Evolutionary conservation across 2,329 filamentous ascomycete genomes (phyloP), one percentile per base, ranked within the genome.

Genomic region (Aspergillus bombycis): DNA sequence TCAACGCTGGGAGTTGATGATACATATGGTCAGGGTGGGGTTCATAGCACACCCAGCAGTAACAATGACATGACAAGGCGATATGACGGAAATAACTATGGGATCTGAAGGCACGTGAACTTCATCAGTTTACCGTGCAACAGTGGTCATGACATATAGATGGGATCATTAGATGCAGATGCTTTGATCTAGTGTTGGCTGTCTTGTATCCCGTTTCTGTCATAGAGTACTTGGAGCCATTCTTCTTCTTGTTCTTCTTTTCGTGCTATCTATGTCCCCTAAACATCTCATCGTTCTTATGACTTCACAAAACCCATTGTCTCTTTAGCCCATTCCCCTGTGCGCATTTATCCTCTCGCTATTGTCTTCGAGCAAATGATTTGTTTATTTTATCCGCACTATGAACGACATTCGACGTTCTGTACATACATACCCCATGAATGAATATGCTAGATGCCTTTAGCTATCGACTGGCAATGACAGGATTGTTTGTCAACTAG

Each of bases 61-160:
- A 21, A 34, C 16, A 28, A 12, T 55, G 52, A 38, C 12, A 38
- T 55, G 32, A 7, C 52, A 38, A 70, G 69, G 57, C 67, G 71
- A 26, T 76, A 75, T 58, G 71, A 76, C 63, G 70, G 72, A 30
- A 69, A 67, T 67, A 72, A 64, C 43, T 67, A 68, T 52, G 62
- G 61, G 34, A 57, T 62, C 60, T 68, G 30, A 66, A 41, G 21
- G 21, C 52, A 28, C 21, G 19, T 32, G 26, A 26, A 19, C 32
- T 38, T 38, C 34, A 26, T 8, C 23, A 16, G n/a, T 36, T 23
- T 36, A 16, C 16, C 28, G 19, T 52, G 48, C 48, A 19, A 26
- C 32, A 38, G 21, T 55, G 16, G 48, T 14, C 32, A 23, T 55
- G 28, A 34, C 28, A 30, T 54, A 14, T 48, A 46, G 38, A 48